These are phyloP conservation scores for Flaveria floridana DNA, from an alignment of 140 eudicot species.

Conservation along the genomic window DNA sequence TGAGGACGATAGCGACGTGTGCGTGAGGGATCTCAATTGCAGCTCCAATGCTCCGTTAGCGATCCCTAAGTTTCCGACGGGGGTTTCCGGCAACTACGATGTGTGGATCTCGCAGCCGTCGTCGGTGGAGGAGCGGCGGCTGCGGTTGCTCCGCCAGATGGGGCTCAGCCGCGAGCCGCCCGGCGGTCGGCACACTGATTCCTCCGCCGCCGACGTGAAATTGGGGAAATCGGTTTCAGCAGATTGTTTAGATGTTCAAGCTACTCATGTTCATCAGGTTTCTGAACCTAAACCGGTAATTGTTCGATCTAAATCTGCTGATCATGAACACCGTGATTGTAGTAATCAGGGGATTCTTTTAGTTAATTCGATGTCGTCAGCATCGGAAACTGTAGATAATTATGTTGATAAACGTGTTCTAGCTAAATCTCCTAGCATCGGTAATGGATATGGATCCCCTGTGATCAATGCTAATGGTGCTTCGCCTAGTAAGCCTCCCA, in stretches of 20 bases:
- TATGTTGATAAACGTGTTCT: conserved; percentile 30
- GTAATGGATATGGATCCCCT: conserved; percentile 29
- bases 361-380: conserved; percentile 42
- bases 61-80: conserved; percentile 54
- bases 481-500: conserved; percentile 67
- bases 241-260: conserved; percentile 39
- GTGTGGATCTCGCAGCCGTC: conserved; percentile 85
- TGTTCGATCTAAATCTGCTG: conserved; percentile 56
- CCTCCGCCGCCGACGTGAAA: conserved; percentile 23
- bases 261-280: neutral
- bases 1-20: conserved; percentile 34
- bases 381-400: conserved; percentile 44
- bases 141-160: conserved; percentile 63
- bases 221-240: conserved; percentile 50
- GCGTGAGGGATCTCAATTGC: conserved; percentile 30
- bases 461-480: conserved; percentile 34
- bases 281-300: conserved; percentile 34
- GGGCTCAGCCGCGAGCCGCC: conserved; percentile 55
- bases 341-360: conserved; percentile 37
- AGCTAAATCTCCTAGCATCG: conserved; percentile 36
- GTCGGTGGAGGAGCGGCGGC: conserved; percentile 79
- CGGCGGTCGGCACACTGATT: conserved; percentile 14
- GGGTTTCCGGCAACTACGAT: conserved; percentile 59
- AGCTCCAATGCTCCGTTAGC: conserved; percentile 32
- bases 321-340: conserved; percentile 35